Percentiles rank a stretch among this genome's conserved stretches.
phyloP scores from a whole-genome alignment of 106 monocot species.

The Apostasia ramifera region DNA sequence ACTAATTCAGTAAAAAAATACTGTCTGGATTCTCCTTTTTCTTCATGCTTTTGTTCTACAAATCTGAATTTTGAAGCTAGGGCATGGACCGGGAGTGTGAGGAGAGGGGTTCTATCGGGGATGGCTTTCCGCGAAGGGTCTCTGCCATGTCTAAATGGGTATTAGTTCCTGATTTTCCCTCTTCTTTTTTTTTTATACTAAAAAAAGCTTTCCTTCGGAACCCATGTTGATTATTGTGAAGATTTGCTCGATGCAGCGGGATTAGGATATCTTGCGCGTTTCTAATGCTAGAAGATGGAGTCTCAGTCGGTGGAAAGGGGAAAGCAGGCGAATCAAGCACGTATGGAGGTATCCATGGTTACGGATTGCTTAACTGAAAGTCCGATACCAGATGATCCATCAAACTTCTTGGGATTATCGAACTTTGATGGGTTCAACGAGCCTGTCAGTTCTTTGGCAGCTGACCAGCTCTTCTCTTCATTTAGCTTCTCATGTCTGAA shows the following conservation, averaged over 20 bases:
- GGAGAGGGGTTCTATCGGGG: too few species aligned
- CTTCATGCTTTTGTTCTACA: neutral
- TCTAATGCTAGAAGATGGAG: slow-evolving; percentile 3
- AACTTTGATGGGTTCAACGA: slow-evolving; percentile 46
- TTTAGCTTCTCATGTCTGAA: slow-evolving; percentile 15
- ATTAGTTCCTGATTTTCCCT: neutral
- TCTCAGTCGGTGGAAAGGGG: slow-evolving; percentile 4
- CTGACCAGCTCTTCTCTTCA: slow-evolving; percentile 26
- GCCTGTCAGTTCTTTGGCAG: slow-evolving; percentile 26
- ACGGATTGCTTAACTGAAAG: slow-evolving; percentile 30
- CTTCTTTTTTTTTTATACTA: too few species aligned
- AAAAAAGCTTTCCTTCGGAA: neutral
- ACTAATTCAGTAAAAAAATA: neutral
- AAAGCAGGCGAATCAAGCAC: neutral
- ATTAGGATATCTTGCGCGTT: neutral
- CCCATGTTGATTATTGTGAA: neutral
- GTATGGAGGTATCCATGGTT: slow-evolving; percentile 43
- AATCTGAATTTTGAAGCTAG: neutral
- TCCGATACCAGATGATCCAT: slow-evolving; percentile 40
- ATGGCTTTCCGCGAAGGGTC: neutral
- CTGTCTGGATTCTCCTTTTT: neutral
- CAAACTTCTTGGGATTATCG: slow-evolving; percentile 40
- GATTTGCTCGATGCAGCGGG: neutral
- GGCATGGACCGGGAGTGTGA: too few species aligned
- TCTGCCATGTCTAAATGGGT: neutral